Base-by-base conservation (phyloP, 139 green algal species). In the Chlamydomonas asymmetrica region DNA sequence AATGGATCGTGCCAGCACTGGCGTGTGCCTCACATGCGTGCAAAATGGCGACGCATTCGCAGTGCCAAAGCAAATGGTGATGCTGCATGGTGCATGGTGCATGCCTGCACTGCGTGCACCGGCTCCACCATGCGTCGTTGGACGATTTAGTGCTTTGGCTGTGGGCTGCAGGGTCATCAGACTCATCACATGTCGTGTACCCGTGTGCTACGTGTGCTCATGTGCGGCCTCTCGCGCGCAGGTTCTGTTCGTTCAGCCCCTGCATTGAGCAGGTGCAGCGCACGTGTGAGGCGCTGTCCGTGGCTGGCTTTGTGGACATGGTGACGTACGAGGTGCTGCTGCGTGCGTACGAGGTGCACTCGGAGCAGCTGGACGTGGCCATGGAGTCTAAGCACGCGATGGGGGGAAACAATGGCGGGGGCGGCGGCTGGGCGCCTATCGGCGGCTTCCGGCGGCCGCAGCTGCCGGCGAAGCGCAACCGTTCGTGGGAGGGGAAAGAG, bases 261-360 rank as follows among this genome's bases (percentile, higher is more conserved):
- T 99, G 96, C 91, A 98, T 99, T 22, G 96, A 99, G 83, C 96
- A 99, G 85, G 91, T 99, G 66, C 95, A 98, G 79, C 80, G 79
- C 20, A 97, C 93, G 2, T 85, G 74, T n/a, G 82, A 88, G 68
- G 84, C 82, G 22, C 83, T 98, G 32, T 82, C 84, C 13, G 43
- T 60, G 0, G 25, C 78, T 25, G 89, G 88, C 29, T 97, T 97
- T 78, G 82, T 67, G 2, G 87, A 91, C 45, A 77, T 97, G 7
- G 68, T 84, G 10, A 95, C 88, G 3, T 82, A 97, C 50, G 94
- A 98, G 81, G 85, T 91, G 35, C 73, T 98, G 66, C 86, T 98
- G 70, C 84, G 94, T 0, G 74, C 84, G 7, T 93, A 97, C 72
- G 90, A 98, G 39, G 89, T 98, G 39, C 7, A 61, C 0, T 37